Conservation (phyloP, 257 asterid species). For the Solanum dulcamara region DNA sequence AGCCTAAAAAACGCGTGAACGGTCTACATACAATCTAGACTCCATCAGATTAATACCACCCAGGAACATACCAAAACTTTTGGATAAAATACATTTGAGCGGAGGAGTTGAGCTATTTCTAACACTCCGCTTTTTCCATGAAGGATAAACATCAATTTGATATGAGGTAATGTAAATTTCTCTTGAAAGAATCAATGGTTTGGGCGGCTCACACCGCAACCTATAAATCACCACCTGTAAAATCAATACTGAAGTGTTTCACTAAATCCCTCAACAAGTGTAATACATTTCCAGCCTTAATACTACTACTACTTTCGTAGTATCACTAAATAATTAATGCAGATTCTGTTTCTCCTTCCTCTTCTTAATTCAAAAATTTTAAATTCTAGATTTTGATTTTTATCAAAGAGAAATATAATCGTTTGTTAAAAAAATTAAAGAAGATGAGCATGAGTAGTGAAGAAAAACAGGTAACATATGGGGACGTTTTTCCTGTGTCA, state of each 20-base stretch:
- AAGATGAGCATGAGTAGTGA: neutral
- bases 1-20: too few species aligned
- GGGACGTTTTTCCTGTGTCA: constrained; percentile 53
- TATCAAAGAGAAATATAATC: neutral
- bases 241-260: neutral
- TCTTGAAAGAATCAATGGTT: too few species aligned
- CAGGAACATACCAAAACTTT: too few species aligned
- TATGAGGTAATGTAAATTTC: too few species aligned
- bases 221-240: neutral
- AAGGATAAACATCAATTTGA: too few species aligned
- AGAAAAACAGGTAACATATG: constrained; percentile 29
- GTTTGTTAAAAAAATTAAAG: neutral
- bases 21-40: too few species aligned
- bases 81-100: too few species aligned
- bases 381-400: too few species aligned
- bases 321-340: neutral
- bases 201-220: neutral
- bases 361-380: too few species aligned
- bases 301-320: neutral
- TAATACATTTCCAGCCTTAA: neutral
- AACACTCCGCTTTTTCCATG: too few species aligned
- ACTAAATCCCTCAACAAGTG: neutral
- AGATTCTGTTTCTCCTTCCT: neutral
- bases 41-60: too few species aligned
- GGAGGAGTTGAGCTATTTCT: too few species aligned